A percentile compares a stretch with the other conserved stretches of the same genome.
Conservation (phyloP, 768 basidiomycete species). For the Collybia nuda region DNA sequence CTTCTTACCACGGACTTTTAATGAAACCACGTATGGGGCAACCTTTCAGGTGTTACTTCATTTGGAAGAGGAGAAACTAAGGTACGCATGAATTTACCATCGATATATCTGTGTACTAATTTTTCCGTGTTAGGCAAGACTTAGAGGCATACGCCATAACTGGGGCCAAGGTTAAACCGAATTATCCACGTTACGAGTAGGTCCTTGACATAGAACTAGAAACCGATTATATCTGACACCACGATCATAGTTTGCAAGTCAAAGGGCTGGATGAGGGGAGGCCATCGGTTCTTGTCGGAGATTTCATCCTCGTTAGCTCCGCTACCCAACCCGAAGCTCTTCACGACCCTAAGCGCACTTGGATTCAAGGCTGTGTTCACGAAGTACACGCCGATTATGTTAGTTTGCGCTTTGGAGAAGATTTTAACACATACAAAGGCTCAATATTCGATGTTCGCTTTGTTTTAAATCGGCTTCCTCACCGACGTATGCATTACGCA, state of each 20-base stretch:
- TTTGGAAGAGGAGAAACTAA: too few species aligned
- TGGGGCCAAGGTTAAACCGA: slow-evolving; percentile 26
- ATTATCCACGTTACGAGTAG: slow-evolving; percentile 36
- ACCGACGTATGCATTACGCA: slow-evolving; percentile 63
- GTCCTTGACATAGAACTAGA: slow-evolving; percentile 11
- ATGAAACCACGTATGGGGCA: too few species aligned
- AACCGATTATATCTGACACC: background rate
- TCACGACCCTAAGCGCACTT: slow-evolving; percentile 51
- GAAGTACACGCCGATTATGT: slow-evolving; percentile 48
- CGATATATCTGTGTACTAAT: background rate
- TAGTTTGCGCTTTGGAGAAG: slow-evolving; percentile 44
- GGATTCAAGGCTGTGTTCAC: slow-evolving; percentile 63
- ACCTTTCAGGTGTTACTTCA: too few species aligned
- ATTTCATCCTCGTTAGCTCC: background rate
- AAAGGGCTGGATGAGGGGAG: slow-evolving; percentile 59
- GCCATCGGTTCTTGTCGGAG: slow-evolving; percentile 55
- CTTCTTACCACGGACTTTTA: too few species aligned
- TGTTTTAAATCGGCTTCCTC: slow-evolving; percentile 53
- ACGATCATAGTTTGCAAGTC: slow-evolving; percentile 32
- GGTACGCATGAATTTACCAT: too few species aligned
- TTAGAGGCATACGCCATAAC: slow-evolving; percentile 36
- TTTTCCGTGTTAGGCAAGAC: slow-evolving; percentile 31
- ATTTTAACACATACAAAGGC: slow-evolving; percentile 38
- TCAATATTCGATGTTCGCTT: slow-evolving; percentile 52
- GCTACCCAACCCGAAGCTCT: too few species aligned